Conservation (phyloP, 345 rosid genomes). For the Citrus medica region DNA sequence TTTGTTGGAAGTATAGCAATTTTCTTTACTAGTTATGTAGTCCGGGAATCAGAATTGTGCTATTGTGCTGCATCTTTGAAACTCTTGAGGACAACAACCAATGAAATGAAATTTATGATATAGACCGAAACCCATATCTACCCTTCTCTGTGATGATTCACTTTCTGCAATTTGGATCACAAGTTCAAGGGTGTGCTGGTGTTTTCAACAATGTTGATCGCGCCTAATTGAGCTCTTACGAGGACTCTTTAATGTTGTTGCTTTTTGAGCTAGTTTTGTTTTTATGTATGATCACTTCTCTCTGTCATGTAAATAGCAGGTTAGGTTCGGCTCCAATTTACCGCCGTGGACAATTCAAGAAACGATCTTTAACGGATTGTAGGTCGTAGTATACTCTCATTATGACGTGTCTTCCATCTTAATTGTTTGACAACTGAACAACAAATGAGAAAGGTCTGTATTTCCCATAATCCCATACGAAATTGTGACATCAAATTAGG, state of each 20-base stretch:
- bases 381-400: not conserved
- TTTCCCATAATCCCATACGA: no score
- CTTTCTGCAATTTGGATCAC: no score
- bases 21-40: not conserved
- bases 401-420: not conserved
- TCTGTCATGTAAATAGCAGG: no score
- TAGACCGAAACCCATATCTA: not conserved
- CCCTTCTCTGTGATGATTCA: not conserved
- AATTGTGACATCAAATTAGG: no score
- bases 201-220: no score
- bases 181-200: no score
- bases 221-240: no score
- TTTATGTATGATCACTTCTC: no score
- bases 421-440: not conserved
- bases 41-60: constrained; percentile 7
- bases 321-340: no score
- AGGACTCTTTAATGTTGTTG: no score
- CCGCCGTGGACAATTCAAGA: not conserved
- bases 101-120: not conserved
- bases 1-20: not conserved
- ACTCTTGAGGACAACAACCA: not conserved
- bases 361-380: not conserved
- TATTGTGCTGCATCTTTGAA: constrained; percentile 16
- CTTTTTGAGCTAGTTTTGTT: no score
- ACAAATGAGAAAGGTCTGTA: no score